Evolutionary conservation across 1,284 basidiomycete genomes (phyloP).

Genomic region (Cronartium quercuum): DNA sequence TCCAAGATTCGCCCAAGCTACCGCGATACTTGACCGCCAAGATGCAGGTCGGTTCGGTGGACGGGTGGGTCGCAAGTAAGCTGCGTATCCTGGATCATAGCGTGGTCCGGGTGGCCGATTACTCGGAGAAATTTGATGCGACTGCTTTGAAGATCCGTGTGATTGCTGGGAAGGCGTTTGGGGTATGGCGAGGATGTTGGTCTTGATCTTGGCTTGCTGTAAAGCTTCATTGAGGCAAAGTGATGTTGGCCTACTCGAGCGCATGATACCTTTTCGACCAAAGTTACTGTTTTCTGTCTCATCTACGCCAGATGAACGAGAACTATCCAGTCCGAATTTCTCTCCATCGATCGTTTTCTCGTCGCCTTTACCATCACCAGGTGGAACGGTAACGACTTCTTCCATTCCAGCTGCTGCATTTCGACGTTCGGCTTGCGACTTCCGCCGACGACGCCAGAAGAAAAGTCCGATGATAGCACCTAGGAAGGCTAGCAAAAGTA

Average conservation of each 20-base stretch:
- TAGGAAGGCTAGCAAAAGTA: neutral
- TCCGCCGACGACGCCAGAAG: neutral
- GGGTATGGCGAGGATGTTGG: neutral
- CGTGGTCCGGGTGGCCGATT: neutral
- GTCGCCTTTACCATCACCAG: neutral
- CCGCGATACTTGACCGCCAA: constrained; percentile 31
- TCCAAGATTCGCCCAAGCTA: constrained; percentile 22
- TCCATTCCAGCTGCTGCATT: neutral
- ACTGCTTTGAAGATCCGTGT: neutral
- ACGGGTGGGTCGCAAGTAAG: neutral
- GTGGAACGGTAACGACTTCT: neutral
- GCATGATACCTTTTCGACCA: neutral
- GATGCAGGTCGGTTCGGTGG: constrained; percentile 4
- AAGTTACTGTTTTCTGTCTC: neutral
- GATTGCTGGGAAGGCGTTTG: neutral
- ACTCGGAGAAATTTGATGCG: neutral
- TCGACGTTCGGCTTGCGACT: neutral
- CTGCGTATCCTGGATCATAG: neutral
- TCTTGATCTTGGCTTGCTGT: neutral
- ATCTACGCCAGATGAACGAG: neutral
- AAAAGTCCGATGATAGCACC: neutral
- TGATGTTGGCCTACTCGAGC: neutral
- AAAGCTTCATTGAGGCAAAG: neutral
- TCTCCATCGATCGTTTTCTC: neutral
- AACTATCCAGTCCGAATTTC: neutral